These are phyloP conservation scores for Eimeria tenella DNA, from an alignment of 169 alveolate genomes.

Conservation along the genomic window DNA sequence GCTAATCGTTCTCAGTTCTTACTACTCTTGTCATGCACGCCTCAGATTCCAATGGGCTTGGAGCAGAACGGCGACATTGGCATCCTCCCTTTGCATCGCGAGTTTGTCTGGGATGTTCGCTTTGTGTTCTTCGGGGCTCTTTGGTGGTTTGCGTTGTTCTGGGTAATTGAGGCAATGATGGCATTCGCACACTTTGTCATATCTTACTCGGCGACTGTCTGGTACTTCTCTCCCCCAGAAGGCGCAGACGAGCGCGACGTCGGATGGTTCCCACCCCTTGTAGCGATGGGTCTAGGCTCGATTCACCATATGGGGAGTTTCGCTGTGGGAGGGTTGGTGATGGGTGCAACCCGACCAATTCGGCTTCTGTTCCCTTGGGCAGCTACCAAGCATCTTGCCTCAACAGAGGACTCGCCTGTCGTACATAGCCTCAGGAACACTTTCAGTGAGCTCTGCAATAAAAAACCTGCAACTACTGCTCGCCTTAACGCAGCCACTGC, in stretches of 20 bases:
- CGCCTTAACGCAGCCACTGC: too few relatives aligned
- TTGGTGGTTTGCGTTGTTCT: constrained; percentile 74
- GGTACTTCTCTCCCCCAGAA: constrained; percentile 80
- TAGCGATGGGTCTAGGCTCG: constrained; percentile 70
- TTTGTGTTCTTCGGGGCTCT: constrained; percentile 61
- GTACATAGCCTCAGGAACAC: constrained; percentile 62
- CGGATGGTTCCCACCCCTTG: constrained; percentile 78
- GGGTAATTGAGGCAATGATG: constrained; percentile 58
- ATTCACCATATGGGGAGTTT: constrained; percentile 76
- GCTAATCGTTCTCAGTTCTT: neutral
- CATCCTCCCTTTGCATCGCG: constrained; percentile 67
- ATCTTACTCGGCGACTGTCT: constrained; percentile 76
- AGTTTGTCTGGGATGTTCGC: constrained; percentile 76
- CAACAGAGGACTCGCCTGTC: constrained; percentile 44
- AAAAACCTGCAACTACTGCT: neutral
- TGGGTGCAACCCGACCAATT: constrained; percentile 72
- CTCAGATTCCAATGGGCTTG: constrained; percentile 71
- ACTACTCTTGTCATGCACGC: neutral
- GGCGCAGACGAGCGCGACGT: constrained; percentile 77
- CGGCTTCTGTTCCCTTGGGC: constrained; percentile 75
- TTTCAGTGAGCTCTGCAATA: constrained; percentile 38
- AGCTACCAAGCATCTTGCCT: constrained; percentile 57
- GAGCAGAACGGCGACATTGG: constrained; percentile 77
- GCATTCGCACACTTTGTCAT: constrained; percentile 73
- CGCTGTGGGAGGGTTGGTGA: constrained; percentile 75